Conservation (phyloP, 176 grass and related monocot genomes). For the Oryza brachyantha region DNA sequence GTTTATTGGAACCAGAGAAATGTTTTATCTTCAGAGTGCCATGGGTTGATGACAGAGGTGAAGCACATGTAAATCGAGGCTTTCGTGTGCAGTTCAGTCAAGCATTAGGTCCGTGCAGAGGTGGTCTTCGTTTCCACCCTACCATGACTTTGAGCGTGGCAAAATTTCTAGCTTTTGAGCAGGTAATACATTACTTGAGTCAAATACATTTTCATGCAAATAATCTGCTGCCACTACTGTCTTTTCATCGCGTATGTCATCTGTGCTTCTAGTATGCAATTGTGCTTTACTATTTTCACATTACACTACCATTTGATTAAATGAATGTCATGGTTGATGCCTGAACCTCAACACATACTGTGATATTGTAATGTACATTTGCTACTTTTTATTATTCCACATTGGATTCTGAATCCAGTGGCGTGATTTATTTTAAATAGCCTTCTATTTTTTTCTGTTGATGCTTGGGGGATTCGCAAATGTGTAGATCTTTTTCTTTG, state of each 20-base stretch:
- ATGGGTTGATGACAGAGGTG: conserved; percentile 93
- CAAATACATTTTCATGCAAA: conserved; percentile 20
- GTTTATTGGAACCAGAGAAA: conserved; percentile 93
- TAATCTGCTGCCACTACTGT: not conserved
- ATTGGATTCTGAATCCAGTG: conserved; percentile 8
- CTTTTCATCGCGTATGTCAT: not conserved
- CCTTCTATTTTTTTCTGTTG: not conserved
- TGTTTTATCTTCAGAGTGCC: conserved; percentile 94
- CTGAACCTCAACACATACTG: not conserved
- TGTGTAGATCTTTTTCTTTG: not conserved
- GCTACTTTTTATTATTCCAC: not conserved
- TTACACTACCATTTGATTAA: not conserved
- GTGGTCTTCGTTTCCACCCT: conserved; percentile 96
- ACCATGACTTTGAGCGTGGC: conserved; percentile 93
- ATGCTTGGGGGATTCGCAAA: not conserved
- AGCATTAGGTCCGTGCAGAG: conserved; percentile 90
- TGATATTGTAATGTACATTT: not conserved
- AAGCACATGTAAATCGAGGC: conserved; percentile 86
- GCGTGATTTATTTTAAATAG: not conserved
- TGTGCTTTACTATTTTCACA: not conserved
- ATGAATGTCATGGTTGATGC: not conserved
- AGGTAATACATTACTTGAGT: conserved; percentile 54
- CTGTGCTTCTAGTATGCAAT: not conserved
- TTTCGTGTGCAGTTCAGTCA: conserved; percentile 96
- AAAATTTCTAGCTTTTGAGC: conserved; percentile 99